A percentile compares a stretch with the other conserved stretches of the same genome.
Evolutionary conservation across 345 rosid species (phyloP).

Genomic region (Citrus mangshanensis): DNA sequence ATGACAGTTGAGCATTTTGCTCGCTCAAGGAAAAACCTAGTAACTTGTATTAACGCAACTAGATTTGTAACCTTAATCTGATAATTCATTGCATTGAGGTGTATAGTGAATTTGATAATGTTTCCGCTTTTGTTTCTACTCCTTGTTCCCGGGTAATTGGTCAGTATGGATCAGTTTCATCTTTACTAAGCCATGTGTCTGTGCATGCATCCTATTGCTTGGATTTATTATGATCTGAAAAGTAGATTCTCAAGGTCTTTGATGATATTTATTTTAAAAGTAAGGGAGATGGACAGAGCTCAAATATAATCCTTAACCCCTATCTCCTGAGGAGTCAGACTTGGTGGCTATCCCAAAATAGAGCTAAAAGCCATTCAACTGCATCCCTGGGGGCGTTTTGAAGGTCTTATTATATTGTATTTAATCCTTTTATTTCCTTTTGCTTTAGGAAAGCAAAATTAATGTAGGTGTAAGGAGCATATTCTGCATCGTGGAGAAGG

Average conservation of each 20-base stretch:
- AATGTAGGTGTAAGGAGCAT: slow-evolving; percentile 67
- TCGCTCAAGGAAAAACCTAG: not conserved
- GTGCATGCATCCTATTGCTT: not conserved
- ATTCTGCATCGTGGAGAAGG: slow-evolving; percentile 74
- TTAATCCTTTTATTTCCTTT: not conserved
- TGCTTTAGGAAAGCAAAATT: slow-evolving; percentile 64
- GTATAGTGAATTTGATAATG: not conserved
- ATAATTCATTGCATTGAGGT: not conserved
- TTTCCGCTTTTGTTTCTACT: not conserved
- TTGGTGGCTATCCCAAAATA: too few species aligned
- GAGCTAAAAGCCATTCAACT: too few species aligned
- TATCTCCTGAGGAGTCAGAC: too few species aligned
- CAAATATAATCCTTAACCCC: too few species aligned
- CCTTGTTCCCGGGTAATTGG: not conserved
- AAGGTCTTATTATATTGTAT: not conserved
- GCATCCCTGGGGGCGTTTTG: not conserved
- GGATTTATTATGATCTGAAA: not conserved
- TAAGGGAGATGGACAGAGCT: too few species aligned
- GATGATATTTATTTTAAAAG: too few species aligned
- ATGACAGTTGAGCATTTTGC: not conserved
- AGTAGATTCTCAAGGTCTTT: too few species aligned
- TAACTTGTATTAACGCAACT: not conserved
- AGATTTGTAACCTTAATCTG: not conserved
- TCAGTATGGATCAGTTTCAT: not conserved
- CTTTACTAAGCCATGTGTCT: not conserved